Evolutionary conservation across 129 eudicot genomes (phyloP), one percentile per base, ranked within the genome.

Genomic region (Gnaphalium uliginosum): DNA sequence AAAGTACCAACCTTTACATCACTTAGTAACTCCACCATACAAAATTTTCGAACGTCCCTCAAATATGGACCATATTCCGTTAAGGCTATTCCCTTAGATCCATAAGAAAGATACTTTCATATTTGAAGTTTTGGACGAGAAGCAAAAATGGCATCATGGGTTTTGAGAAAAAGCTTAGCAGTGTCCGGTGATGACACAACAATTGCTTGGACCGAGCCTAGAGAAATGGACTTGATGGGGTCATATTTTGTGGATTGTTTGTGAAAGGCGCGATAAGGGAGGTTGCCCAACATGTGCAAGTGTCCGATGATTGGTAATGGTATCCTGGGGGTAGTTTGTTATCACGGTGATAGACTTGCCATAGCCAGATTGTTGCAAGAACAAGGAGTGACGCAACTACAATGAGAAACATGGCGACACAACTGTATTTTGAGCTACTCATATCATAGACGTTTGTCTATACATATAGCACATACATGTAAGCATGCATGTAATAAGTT

Each of bases 141-240:
- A 2, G 84, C 75, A 46, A 70, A 37, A 37, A 75, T 25, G 10
- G 17, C 22, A 39, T 83, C 84, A 25, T 79, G 71, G 39, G 77
- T 70, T 30, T 56, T 72, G 23, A 83, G 84, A 58, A 83, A 39
- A 0, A 68, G 84, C 41, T 75, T 67, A 37, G 84, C 84, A 9
- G 63, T 48, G 14, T 61, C 57, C 0, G 81, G 81, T 5, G 84
- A 74, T 2, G 84, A 83, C 26, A 79, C 66, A 11, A 83, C 69
- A 13, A 83, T 43, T 14, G 73, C 46, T 0, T 50, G 41, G 10
- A 74, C 30, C 1, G 14, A 51, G 8, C 81, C 87, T 1, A 82
- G 66, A 3, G 60, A 43, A 3, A 79, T 37, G 66, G 72, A 71
- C 83, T 72, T 79, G 27, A 79, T 72, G 8, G 78, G 71, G 11